Percentiles rank a stretch among this genome's conserved stretches.
Evolutionary conservation across 2,329 filamentous ascomycete species (phyloP).

Genomic region (Amauroascus niger): DNA sequence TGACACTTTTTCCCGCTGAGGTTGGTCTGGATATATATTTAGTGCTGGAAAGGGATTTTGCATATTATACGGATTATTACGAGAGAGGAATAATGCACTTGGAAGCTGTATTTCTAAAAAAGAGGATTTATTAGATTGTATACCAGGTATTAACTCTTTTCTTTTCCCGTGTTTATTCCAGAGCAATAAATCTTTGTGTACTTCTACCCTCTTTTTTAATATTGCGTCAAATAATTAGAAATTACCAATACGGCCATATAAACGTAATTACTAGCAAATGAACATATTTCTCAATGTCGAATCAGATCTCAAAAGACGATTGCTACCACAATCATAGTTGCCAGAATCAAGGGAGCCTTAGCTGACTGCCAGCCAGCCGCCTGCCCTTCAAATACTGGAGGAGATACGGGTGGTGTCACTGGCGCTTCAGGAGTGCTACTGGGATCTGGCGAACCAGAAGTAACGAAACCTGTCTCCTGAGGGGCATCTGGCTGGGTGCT

Average conservation of each 20-base stretch:
- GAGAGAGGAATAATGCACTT: neutral
- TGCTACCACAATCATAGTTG: neutral
- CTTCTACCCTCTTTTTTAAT: neutral
- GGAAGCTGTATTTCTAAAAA: neutral
- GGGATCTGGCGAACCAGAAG: neutral
- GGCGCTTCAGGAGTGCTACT: neutral
- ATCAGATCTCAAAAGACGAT: neutral
- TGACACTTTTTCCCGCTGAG: neutral
- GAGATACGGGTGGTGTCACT: neutral
- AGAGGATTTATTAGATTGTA: conserved; percentile 1
- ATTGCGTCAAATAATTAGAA: neutral
- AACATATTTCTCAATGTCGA: neutral
- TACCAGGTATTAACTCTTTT: neutral
- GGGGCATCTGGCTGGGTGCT: neutral
- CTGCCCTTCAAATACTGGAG: neutral
- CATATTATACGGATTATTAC: neutral
- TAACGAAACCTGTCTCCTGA: neutral
- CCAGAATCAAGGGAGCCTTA: neutral
- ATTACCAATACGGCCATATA: neutral
- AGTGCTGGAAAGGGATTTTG: neutral
- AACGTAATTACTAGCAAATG: neutral
- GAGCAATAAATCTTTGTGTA: neutral
- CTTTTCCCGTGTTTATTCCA: too few species aligned
- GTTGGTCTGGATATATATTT: neutral
- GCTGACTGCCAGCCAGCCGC: neutral